Evolutionary conservation across 2,329 filamentous ascomycete species (phyloP).

Genomic region (Epichloe sp.): DNA sequence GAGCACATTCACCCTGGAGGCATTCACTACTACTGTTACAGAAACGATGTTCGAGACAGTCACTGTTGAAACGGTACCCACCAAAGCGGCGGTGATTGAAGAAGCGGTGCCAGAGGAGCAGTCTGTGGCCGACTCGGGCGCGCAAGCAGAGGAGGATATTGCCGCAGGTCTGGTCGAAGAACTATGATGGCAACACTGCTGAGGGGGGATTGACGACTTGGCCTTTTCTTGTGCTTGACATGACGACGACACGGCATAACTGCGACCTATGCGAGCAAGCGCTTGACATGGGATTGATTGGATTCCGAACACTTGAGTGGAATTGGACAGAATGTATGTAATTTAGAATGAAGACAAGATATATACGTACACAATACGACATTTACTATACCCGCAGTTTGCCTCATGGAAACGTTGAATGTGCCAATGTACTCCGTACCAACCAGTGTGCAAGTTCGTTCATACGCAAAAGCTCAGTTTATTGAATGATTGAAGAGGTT

Average conservation of each 20-base stretch:
- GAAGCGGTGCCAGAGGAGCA: neutral
- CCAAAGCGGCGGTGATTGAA: conserved; percentile 4
- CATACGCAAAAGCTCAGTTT: too few relatives aligned
- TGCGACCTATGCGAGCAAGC: neutral
- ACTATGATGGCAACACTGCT: neutral
- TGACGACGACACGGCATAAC: neutral
- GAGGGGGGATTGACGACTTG: neutral
- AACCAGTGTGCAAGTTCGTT: neutral
- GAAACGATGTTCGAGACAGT: conserved; percentile 14
- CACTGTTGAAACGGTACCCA: conserved; percentile 8
- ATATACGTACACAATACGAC: neutral
- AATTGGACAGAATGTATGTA: neutral
- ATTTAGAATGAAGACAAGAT: neutral
- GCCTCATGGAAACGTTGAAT: too few relatives aligned
- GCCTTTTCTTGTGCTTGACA: neutral
- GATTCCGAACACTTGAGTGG: neutral
- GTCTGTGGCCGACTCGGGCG: too few relatives aligned
- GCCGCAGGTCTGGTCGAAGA: neutral
- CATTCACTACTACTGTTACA: conserved; percentile 17
- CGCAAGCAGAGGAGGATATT: neutral
- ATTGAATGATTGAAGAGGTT: too few relatives aligned
- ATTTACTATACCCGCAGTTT: neutral
- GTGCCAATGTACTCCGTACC: neutral
- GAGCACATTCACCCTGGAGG: conserved; percentile 11
- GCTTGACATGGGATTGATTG: neutral